Evolutionary conservation across 495 filamentous ascomycete genomes (phyloP).

Genomic region (Trichoderma orchidacearum): DNA sequence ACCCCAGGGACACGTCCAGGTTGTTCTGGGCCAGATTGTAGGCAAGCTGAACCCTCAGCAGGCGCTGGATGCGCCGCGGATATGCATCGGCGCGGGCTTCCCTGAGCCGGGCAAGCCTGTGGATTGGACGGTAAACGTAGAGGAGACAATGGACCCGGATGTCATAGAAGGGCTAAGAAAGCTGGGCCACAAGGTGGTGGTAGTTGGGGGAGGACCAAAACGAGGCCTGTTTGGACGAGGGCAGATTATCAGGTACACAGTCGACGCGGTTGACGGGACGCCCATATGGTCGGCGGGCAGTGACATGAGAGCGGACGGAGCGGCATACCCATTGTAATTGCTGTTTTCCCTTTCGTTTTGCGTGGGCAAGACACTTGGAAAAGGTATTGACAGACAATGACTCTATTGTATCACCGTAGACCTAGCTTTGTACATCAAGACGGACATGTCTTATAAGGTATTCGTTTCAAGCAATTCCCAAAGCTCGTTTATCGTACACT

Average conservation of each 20-base stretch:
- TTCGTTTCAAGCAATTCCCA: not conserved
- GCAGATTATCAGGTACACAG: slow-evolving; percentile 61
- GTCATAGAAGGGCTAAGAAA: slow-evolving; percentile 49
- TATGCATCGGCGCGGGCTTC: slow-evolving; percentile 67
- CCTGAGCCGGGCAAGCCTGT: slow-evolving; percentile 28
- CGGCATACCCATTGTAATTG: slow-evolving; percentile 47
- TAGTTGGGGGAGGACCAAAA: slow-evolving; percentile 47
- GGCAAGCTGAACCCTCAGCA: slow-evolving; percentile 79
- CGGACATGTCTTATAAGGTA: not conserved
- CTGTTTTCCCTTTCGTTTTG: too few relatives aligned
- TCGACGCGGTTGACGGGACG: slow-evolving; percentile 54
- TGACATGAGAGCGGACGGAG: slow-evolving; percentile 81
- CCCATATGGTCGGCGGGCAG: slow-evolving; percentile 75
- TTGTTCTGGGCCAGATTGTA: slow-evolving; percentile 77
- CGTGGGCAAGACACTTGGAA: not conserved
- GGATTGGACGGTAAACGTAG: slow-evolving; percentile 49
- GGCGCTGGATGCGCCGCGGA: slow-evolving; percentile 77
- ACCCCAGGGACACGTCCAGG: slow-evolving; percentile 94
- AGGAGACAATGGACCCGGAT: slow-evolving; percentile 67
- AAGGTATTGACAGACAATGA: not conserved
- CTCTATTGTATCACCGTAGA: not conserved
- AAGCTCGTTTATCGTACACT: not conserved
- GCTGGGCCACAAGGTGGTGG: slow-evolving; percentile 61
- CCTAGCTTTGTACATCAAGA: not conserved
- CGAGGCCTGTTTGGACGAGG: slow-evolving; percentile 76